A percentile compares a stretch with the other conserved stretches of the same genome.
phyloP scores from a whole-genome alignment of 1,284 basidiomycete genomes.

The Ganoderma multipileum region DNA sequence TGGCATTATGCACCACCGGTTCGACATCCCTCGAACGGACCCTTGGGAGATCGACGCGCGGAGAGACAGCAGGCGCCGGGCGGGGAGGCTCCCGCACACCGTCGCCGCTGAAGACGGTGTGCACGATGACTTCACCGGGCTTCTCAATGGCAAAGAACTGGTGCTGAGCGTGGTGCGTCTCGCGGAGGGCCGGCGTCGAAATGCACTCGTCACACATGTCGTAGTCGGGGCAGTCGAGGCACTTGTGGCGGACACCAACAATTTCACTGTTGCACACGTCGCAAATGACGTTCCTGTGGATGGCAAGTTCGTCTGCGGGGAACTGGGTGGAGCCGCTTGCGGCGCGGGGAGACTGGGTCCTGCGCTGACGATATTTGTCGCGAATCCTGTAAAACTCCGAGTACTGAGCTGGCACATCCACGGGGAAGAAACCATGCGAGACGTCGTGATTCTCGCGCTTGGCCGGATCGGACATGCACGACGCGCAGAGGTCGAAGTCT shows the following conservation, averaged over 20 bases:
- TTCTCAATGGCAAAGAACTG: constrained; percentile 72
- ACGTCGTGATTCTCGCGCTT: constrained; percentile 21
- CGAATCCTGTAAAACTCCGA: constrained; percentile 32
- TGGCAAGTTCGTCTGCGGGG: constrained; percentile 14
- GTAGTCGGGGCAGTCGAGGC: constrained; percentile 78
- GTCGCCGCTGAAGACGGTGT: constrained; percentile 56
- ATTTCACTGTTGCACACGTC: constrained; percentile 63
- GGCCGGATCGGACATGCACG: constrained; percentile 62
- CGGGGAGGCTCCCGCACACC: constrained; percentile 36
- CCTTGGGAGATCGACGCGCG: constrained; percentile 5
- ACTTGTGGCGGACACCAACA: constrained; percentile 74
- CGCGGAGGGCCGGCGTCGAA: constrained; percentile 46
- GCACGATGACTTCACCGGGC: constrained; percentile 69
- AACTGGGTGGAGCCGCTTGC: constrained; percentile 54
- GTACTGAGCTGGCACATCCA: constrained; percentile 15
- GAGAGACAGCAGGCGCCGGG: background rate
- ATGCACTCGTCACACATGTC: constrained; percentile 74
- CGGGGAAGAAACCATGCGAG: constrained; percentile 24
- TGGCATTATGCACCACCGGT: constrained; percentile 60
- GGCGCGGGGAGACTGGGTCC: constrained; percentile 61
- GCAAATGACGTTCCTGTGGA: constrained; percentile 60
- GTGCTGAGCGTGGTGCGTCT: constrained; percentile 44
- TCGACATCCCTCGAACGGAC: constrained; percentile 22
- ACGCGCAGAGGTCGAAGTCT: constrained; percentile 76
- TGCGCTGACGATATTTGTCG: constrained; percentile 70